phyloP scores from a whole-genome alignment of 257 asterid genomes.

The Paulownia fortunei region DNA sequence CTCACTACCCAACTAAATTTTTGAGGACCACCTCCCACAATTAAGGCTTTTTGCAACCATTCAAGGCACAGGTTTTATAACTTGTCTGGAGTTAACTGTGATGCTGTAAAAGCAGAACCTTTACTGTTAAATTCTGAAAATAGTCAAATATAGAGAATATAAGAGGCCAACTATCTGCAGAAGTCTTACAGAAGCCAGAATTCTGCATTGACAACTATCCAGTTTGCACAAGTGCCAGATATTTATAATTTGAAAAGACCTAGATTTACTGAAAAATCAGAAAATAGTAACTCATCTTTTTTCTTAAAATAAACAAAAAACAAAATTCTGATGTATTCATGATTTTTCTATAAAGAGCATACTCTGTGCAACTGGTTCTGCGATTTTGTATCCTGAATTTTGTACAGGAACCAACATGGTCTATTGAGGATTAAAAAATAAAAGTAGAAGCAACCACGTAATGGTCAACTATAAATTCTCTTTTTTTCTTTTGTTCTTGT shows the following conservation, averaged over 20 bases:
- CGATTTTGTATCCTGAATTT: too few relatives aligned
- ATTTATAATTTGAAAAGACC: not conserved
- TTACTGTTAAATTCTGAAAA: not conserved
- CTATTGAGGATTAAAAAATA: not conserved
- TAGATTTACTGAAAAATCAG: not conserved
- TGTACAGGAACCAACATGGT: too few relatives aligned
- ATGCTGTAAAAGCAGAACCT: not conserved
- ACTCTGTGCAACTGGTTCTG: not conserved
- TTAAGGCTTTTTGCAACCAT: not conserved
- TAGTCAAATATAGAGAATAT: not conserved
- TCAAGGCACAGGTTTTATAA: not conserved
- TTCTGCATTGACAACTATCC: not conserved
- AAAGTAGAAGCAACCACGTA: not conserved
- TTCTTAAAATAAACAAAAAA: too few relatives aligned
- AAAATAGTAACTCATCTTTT: not conserved
- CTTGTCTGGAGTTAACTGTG: not conserved
- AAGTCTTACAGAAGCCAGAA: not conserved
- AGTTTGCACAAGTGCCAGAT: not conserved
- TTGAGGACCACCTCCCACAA: slow-evolving; percentile 6
- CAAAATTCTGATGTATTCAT: not conserved
- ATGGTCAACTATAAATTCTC: not conserved
- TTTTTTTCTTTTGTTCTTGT: not conserved
- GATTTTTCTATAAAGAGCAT: not conserved
- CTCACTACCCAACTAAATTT: not conserved
- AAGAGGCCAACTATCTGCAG: not conserved